These are phyloP conservation scores for Chalciporus chontae DNA, from an alignment of 768 basidiomycete genomes.

Conservation along the genomic window DNA sequence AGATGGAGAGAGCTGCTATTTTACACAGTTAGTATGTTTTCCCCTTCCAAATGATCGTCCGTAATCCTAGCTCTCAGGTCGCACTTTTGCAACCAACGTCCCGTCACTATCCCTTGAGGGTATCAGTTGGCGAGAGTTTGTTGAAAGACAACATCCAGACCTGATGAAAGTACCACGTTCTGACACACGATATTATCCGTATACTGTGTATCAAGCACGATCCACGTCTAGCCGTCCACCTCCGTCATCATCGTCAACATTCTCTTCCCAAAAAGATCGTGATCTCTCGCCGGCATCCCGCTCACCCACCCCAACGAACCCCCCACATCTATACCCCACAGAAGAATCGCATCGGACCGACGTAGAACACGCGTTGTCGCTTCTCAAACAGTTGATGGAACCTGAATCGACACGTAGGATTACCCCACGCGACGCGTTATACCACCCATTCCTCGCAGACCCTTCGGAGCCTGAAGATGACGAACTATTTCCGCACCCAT, in stretches of 20 bases:
- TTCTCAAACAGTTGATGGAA: slow-evolving; percentile 70
- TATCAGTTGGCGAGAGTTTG: slow-evolving; percentile 68
- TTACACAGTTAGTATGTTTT: slow-evolving; percentile 70
- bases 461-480: slow-evolving; percentile 52
- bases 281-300: slow-evolving; percentile 17
- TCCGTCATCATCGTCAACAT: slow-evolving; percentile 35
- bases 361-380: slow-evolving; percentile 65
- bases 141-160: slow-evolving; percentile 74
- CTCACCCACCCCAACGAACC: slow-evolving; percentile 19
- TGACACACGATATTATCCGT: slow-evolving; percentile 55
- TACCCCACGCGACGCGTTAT: slow-evolving; percentile 72
- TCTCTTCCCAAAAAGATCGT: slow-evolving; percentile 16
- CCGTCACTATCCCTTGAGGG: slow-evolving; percentile 70
- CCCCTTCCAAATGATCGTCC: not conserved
- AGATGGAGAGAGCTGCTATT: slow-evolving; percentile 82
- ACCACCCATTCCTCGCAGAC: slow-evolving; percentile 72
- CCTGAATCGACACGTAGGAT: slow-evolving; percentile 75
- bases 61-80: slow-evolving; percentile 48
- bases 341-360: slow-evolving; percentile 46
- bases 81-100: slow-evolving; percentile 87
- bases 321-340: slow-evolving; percentile 21
- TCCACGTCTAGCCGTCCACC: slow-evolving; percentile 20
- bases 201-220: slow-evolving; percentile 32
- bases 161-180: slow-evolving; percentile 50
- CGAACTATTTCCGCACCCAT: slow-evolving; percentile 64